Percentiles rank a stretch among this genome's conserved stretches.
Conservation (phyloP, 345 rosid genomes). For the Ceriops zippeliana region DNA sequence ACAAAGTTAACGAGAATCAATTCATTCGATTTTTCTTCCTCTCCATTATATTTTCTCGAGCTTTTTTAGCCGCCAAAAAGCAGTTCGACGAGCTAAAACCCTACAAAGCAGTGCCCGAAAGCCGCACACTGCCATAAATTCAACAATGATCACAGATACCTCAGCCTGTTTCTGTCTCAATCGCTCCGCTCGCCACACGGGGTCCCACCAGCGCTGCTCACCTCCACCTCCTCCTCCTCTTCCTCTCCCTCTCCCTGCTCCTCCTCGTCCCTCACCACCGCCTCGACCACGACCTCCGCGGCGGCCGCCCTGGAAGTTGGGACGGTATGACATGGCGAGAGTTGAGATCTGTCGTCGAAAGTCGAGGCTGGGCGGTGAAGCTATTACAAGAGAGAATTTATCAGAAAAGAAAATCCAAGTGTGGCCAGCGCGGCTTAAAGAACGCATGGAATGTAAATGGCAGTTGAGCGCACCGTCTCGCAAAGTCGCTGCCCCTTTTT, state of each 20-base stretch:
- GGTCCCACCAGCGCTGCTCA: slow-evolving; percentile 99
- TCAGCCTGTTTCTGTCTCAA: slow-evolving; percentile 68
- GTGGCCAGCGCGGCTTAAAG: neutral
- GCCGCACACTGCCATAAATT: neutral
- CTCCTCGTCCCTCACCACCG: slow-evolving; percentile 8
- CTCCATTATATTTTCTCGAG: no score
- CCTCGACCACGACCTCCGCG: slow-evolving; percentile 31
- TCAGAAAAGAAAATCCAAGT: neutral
- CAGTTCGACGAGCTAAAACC: slow-evolving; percentile 4
- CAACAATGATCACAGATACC: slow-evolving; percentile 29
- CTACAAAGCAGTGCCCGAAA: neutral
- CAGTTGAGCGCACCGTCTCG: no score
- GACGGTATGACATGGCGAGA: slow-evolving; percentile 25
- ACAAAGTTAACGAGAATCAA: no score
- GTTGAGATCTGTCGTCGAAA: slow-evolving; percentile 12
- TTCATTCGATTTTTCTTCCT: no score
- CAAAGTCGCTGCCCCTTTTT: no score
- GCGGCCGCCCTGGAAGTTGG: slow-evolving; percentile 41
- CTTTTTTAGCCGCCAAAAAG: neutral
- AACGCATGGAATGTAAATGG: neutral
- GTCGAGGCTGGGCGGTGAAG: neutral
- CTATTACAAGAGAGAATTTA: neutral
- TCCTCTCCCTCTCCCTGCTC: slow-evolving; percentile 29
- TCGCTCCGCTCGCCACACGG: slow-evolving; percentile 96
- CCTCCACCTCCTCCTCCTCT: slow-evolving; percentile 51